Percentiles rank a stretch among this genome's conserved stretches.
Evolutionary conservation across 2,329 filamentous ascomycete species (phyloP).

Genomic region (Dothiorella sarmentorum): DNA sequence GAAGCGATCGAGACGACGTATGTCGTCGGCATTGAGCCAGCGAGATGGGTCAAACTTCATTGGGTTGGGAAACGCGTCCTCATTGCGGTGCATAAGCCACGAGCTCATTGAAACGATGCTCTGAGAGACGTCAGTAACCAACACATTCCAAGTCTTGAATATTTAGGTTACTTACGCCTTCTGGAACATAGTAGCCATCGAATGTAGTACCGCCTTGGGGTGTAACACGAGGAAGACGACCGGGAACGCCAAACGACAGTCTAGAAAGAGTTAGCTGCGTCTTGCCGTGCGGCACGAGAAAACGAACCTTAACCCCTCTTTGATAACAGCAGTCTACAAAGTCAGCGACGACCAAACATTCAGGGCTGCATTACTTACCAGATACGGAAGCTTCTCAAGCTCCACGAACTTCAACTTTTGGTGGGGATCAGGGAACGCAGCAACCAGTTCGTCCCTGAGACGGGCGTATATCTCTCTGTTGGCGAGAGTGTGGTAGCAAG

Average conservation of each 20-base stretch:
- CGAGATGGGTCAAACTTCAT: slow-evolving; percentile 35
- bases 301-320: slow-evolving; percentile 30
- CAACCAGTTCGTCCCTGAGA: slow-evolving; percentile 29
- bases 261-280: slow-evolving; percentile 14
- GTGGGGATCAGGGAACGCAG: slow-evolving; percentile 30
- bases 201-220: slow-evolving; percentile 31
- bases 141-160: too few species aligned
- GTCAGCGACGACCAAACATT: not conserved
- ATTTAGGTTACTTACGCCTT: slow-evolving; percentile 24
- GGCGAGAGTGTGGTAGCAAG: slow-evolving; percentile 29
- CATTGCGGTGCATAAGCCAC: slow-evolving; percentile 33
- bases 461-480: slow-evolving; percentile 28
- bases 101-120: slow-evolving; percentile 34
- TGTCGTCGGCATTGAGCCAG: slow-evolving; percentile 30
- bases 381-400: slow-evolving; percentile 37
- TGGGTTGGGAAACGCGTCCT: slow-evolving; percentile 32
- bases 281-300: not conserved
- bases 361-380: slow-evolving; percentile 18
- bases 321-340: slow-evolving; percentile 32
- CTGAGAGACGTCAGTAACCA: not conserved
- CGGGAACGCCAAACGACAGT: slow-evolving; percentile 33
- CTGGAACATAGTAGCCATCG: slow-evolving; percentile 32
- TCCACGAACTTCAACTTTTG: slow-evolving; percentile 26
- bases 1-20: slow-evolving; percentile 27
- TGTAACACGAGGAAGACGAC: slow-evolving; percentile 34